Conservation (phyloP, 345 rosid species). For the Pistacia integerrima region DNA sequence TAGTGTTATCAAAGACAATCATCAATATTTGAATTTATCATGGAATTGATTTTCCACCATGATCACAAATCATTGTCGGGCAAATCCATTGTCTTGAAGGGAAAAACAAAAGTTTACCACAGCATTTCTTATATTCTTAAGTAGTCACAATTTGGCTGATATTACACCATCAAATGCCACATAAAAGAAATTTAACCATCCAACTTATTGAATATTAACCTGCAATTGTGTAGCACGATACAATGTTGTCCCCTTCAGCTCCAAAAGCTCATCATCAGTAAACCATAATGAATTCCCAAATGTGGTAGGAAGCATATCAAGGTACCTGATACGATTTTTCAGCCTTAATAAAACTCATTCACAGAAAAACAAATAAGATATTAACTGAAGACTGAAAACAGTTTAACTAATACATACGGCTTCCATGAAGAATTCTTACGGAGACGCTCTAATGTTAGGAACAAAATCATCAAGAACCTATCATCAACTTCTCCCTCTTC, state of each 20-base stretch:
- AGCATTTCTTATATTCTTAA: slow-evolving; percentile 1
- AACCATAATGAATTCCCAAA: slow-evolving; percentile 92
- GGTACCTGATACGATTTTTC: slow-evolving; percentile 52
- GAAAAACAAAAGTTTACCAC: background rate
- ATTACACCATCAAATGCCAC: background rate
- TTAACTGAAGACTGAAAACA: background rate
- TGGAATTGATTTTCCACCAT: background rate
- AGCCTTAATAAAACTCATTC: slow-evolving; percentile 21
- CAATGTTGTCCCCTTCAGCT: slow-evolving; percentile 78
- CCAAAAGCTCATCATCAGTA: slow-evolving; percentile 69
- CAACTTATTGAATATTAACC: slow-evolving; percentile 38
- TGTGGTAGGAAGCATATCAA: slow-evolving; percentile 85
- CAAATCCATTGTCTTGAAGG: background rate
- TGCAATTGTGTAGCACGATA: slow-evolving; percentile 75
- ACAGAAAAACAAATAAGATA: background rate
- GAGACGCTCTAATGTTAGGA: slow-evolving; percentile 77
- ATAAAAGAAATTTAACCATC: background rate
- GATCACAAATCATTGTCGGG: background rate
- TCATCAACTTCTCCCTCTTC: slow-evolving; percentile 87
- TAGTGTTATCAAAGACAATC: background rate
- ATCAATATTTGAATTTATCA: background rate
- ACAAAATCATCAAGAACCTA: slow-evolving; percentile 78
- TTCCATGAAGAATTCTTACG: slow-evolving; percentile 82
- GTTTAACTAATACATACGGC: slow-evolving; percentile 52
- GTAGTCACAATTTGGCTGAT: background rate